Evolutionary conservation across 2,329 filamentous ascomycete genomes (phyloP).

Genomic region (Colletotrichum horii): DNA sequence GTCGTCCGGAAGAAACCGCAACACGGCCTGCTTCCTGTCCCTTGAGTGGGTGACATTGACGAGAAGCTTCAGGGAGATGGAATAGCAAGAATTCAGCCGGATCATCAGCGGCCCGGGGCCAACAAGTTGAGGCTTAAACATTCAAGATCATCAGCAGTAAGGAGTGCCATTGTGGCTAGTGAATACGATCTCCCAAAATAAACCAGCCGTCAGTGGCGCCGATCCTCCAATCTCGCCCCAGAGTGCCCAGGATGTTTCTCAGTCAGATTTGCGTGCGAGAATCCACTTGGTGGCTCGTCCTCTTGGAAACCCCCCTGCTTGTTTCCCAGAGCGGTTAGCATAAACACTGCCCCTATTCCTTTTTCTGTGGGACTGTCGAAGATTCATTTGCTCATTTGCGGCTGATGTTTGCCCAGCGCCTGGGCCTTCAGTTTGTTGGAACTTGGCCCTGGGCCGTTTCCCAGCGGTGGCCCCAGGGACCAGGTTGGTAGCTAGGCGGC

Average conservation of each 20-base stretch:
- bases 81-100: not conserved
- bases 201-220: not conserved
- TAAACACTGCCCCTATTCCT: not conserved
- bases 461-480: not conserved
- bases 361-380: not conserved
- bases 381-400: not conserved
- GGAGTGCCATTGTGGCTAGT: not conserved
- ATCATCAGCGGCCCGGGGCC: not conserved
- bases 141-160: not conserved
- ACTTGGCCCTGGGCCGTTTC: not conserved
- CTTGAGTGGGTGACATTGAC: not conserved
- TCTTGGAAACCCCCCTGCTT: not conserved
- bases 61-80: not conserved
- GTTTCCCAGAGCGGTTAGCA: not conserved
- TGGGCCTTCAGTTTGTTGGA: not conserved
- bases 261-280: not conserved
- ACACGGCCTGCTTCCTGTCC: not conserved
- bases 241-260: not conserved
- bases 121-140: not conserved
- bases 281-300: not conserved
- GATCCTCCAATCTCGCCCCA: not conserved
- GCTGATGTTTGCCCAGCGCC: not conserved
- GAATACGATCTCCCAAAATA: not conserved
- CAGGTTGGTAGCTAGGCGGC: not conserved
- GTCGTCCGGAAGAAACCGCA: not conserved